Conservation (phyloP, 208 protist genomes). For the Zelonia costaricensis region DNA sequence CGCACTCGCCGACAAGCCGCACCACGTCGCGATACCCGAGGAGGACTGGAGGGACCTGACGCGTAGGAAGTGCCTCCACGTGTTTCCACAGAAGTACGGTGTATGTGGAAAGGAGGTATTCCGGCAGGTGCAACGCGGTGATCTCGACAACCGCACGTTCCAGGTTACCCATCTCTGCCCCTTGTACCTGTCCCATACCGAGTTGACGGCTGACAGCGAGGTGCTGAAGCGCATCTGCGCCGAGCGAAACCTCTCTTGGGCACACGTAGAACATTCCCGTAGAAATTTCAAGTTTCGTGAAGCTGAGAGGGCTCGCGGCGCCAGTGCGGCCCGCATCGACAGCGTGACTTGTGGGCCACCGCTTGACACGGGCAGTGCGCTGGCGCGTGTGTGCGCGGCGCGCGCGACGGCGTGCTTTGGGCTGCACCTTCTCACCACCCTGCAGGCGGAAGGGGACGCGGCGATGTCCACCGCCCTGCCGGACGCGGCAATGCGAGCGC, state of each 20-base stretch:
- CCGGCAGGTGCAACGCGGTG: neutral
- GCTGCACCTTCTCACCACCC: conserved; percentile 15
- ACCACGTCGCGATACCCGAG: conserved; percentile 17
- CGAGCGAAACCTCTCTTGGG: conserved; percentile 10
- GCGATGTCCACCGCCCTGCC: neutral
- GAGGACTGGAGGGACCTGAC: neutral
- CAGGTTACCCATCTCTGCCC: conserved; percentile 1
- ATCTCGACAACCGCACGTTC: conserved; percentile 18
- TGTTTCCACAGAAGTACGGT: conserved; percentile 1
- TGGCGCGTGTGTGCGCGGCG: conserved; percentile 6
- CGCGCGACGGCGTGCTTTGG: conserved; percentile 16
- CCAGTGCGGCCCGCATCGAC: neutral
- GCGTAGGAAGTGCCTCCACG: too few species aligned
- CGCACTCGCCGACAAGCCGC: neutral
- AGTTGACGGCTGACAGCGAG: conserved; percentile 1
- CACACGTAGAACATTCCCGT: neutral
- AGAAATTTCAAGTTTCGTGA: too few species aligned
- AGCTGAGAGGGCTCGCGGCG: neutral
- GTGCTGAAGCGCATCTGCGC: neutral
- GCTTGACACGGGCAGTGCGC: neutral
- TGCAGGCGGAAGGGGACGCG: conserved; percentile 12
- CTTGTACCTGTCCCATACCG: neutral
- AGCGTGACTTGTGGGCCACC: neutral
- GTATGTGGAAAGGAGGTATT: neutral
- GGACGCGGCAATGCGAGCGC: conserved; percentile 6